phyloP scores from a whole-genome alignment of 2,329 filamentous ascomycete species.

The Alternaria incomplexa region DNA sequence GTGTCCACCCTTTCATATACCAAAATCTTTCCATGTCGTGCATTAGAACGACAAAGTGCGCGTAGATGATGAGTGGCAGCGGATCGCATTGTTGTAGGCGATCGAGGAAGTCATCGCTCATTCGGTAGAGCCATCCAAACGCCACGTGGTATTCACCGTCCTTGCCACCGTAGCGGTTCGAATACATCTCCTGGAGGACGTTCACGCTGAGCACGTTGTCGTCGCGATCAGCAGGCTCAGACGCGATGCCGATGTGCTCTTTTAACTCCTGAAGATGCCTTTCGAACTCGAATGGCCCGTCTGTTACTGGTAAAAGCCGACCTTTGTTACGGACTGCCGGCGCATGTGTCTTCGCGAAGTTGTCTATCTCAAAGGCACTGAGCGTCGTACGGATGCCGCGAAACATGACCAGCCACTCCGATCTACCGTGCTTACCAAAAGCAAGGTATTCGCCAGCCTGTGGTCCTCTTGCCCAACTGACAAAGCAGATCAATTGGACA shows the following conservation, averaged over 20 bases:
- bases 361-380: conserved; percentile 5
- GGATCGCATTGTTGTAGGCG: conserved; percentile 30
- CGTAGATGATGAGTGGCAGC: conserved; percentile 31
- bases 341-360: conserved; percentile 14
- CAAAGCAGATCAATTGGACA: conserved; percentile 34
- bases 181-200: conserved; percentile 27
- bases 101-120: conserved; percentile 31
- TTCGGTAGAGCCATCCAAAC: conserved; percentile 36
- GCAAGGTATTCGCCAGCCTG: conserved; percentile 38
- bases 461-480: conserved; percentile 32
- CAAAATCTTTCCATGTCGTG: conserved; percentile 36
- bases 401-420: conserved; percentile 42
- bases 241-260: conserved; percentile 14
- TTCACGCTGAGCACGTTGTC: conserved; percentile 16
- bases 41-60: conserved; percentile 36
- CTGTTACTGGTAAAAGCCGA: conserved; percentile 16
- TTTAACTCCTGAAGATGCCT: conserved; percentile 24
- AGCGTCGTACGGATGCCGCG: conserved; percentile 35
- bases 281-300: conserved; percentile 21
- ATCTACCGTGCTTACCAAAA: conserved; percentile 30
- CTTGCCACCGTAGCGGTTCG: conserved; percentile 26
- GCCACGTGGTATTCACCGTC: conserved; percentile 35
- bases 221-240: conserved; percentile 1
- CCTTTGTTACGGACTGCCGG: conserved; percentile 8
- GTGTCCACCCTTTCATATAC: conserved; percentile 41